Base-by-base conservation (phyloP, 2,329 filamentous ascomycete genomes). In the Fusarium sororula region DNA sequence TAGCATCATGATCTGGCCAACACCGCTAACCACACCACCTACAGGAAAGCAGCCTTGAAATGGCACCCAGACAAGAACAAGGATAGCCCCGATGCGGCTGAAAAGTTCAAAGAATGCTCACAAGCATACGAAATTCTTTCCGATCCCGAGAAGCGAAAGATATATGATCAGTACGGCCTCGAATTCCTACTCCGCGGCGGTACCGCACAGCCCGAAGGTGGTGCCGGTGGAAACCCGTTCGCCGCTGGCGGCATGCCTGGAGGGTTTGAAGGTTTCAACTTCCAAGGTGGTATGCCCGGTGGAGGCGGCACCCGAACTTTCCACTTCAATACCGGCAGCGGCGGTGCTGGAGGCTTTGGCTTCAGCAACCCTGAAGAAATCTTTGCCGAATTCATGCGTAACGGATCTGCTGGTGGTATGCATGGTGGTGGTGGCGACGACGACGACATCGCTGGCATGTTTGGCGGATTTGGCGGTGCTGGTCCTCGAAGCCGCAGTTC, bases 31-130 rank as follows among this genome's bases (percentile, higher is more conserved):
- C 73, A 79, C 51, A 38, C 55, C 63, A 63, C 68, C 45, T 58
- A 66, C 82, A 94, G 93, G 73, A 98, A 98, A 88, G 89, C 92
- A 63, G 96, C 96, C 62, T 85, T 98, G 81, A 97, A 95, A 85
- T 95, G 91, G 85, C 96, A 99, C 81, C 96, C 96, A 12, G 96
- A 99, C 87, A 99, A 98, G 88, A 99, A 98, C 88, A 95, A 95
- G 83, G 92, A 97, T 84, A 95, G 96, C 78, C 91, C 95, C 37
- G 85, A 90, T 59, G 94, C 96, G 14, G 87, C 90, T 69, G 96
- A 98, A 82, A 98, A 96, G 84, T 99, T 99, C 88, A 99, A 99
- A 85, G 96, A 98, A 83, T 93, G 95, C 74, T 98, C 95, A 3
- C 95, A 98, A 85, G 96, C 96, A 65, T 99, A 98, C 86, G 96